Evolutionary conservation across 805 yeast species (phyloP), one percentile per base, ranked within the genome.

Genomic region (Starmerella apis): DNA sequence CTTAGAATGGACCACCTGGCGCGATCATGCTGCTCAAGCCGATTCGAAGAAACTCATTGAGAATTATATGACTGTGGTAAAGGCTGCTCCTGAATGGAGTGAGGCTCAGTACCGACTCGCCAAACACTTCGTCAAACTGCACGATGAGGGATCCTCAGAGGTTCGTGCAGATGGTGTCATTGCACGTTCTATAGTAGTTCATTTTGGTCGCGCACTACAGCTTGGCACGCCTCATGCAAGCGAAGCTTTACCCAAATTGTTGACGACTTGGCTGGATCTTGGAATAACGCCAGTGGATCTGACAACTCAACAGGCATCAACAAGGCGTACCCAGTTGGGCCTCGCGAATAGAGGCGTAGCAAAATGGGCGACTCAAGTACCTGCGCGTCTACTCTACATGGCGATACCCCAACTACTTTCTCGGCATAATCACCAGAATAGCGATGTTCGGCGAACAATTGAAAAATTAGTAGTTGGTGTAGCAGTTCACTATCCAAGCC

Each of bases 391-490:
- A 28, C 39, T 96, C 84, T 90, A 83, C 62, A 74, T 87, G 0
- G 94, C 86, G 0, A 69, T 90, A 19, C 84, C 96, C 0, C 97
- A 92, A 62, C 63, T 92, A 31, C 68, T 90, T 4, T 86, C 96
- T 0, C 73, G 97, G 58, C 71, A 88, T 51, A 70, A 77, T 1
- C 92, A 85, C 59, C 68, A 74, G 0, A 80, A 82, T 55, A 65
- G 66, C 1, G 68, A 71, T 0, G 79, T 92, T 0, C 75, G 73
- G 25, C 72, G 71, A 1, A 65, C 80, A 19, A 71, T 92, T 14
- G 65, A 74, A 47, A 65, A 69, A n/a, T 76, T 90, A 20, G 68
- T 88, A 10, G 67, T 75, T 13, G 66, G 71, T 13, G 72, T 90
- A 11, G 71, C 82, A 0, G 66, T 68, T 27, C 71, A 75, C 22